Evolutionary conservation across 2,329 filamentous ascomycete species (phyloP), one percentile per base, ranked within the genome.

Genomic region (Sclerotinia spermophila): DNA sequence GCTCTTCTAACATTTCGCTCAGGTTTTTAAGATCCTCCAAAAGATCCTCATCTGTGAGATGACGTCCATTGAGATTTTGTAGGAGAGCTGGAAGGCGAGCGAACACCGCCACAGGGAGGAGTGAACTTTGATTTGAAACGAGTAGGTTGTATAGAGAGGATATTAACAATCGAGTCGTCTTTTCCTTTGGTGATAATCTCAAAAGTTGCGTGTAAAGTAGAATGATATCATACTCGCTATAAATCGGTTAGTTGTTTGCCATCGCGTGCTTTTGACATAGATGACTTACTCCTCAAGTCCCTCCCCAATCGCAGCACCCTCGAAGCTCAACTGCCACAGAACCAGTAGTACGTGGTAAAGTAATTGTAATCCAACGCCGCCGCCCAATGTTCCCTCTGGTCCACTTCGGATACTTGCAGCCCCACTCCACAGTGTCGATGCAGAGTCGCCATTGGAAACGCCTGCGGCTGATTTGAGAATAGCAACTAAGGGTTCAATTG

Each of bases 311-410:
- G 84, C 82, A 71, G 91, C 90, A 19, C 93, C 93, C 80, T 98
- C 96, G 75, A 99, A 99, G 79, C 94, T 97, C 75, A 99, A 85
- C 83, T 98, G 94, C 96, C 96, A 99, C 71, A 99, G 84, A 19
- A 97, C 94, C 66, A 99, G 86, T 33, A 99, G 86, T 24, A 97
- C 92, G 78, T 97, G 93, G 80, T 99, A 99, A 55, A 99, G 86
- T 55, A 98, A 86, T 81, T 99, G 96, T 55, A 99, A 84, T 2
- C 94, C 93, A 72, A 99, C 93, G 13, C 94, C 94, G 64, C 94
- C 93, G 71, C 94, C 90, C 42, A 91, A 79, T 5, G 84, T 83
- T 6, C 86, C 86, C 74, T 90, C 89, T 70, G 87, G 86, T 67
- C 89, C 90, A 73, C 86, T 86, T 77, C 89, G 87, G 62, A 80